Percentiles rank a stretch among this genome's conserved stretches.
Conservation (phyloP, 306 rosid species). For the Nissolia schottii region DNA sequence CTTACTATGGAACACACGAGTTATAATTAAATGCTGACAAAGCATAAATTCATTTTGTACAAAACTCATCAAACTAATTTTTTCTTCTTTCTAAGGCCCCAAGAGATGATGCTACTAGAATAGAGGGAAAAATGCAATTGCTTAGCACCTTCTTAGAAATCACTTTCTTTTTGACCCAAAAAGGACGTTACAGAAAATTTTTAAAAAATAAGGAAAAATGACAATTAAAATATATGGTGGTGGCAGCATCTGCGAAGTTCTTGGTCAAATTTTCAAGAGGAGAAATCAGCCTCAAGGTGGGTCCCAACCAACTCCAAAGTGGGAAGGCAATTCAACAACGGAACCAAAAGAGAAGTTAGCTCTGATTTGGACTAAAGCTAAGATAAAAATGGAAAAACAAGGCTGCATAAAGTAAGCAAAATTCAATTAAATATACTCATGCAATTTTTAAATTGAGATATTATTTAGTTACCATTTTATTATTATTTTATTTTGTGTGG, state of each 20-base stretch:
- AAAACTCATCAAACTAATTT: too few species aligned
- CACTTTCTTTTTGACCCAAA: not conserved
- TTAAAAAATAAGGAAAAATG: not conserved
- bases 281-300: slow-evolving; percentile 20
- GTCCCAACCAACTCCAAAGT: slow-evolving; percentile 8
- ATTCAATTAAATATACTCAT: not conserved
- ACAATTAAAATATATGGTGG: not conserved
- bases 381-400: not conserved
- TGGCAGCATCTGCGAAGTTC: not conserved
- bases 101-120: not conserved
- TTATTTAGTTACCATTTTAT: too few species aligned
- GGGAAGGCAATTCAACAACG: slow-evolving; percentile 28
- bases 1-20: too few species aligned
- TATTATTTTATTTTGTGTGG: not conserved
- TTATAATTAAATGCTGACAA: too few species aligned
- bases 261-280: slow-evolving; percentile 25
- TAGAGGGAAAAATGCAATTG: not conserved
- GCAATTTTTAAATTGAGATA: not conserved
- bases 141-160: slow-evolving; percentile 20
- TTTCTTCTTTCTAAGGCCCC: too few species aligned
- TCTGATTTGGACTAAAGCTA: not conserved
- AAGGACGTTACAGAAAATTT: not conserved
- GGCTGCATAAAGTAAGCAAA: not conserved
- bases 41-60: too few species aligned
- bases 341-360: slow-evolving; percentile 18